Evolutionary conservation across 345 rosid species (phyloP).

Genomic region (Erysimum cheiranthoides): DNA sequence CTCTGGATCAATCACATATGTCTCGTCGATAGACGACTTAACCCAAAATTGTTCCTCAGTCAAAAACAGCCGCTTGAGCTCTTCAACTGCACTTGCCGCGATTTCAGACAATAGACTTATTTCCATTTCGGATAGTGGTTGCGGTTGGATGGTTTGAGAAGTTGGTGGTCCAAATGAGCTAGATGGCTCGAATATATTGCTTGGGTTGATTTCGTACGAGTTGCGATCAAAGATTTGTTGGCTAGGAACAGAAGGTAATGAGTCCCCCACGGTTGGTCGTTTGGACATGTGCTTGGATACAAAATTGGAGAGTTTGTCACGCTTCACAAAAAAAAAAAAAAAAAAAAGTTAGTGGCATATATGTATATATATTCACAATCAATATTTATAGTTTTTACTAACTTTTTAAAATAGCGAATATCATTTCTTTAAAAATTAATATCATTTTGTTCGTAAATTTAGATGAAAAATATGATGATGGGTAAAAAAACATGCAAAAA

Average conservation of each 20-base stretch:
- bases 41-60: constrained; percentile 65
- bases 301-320: constrained; percentile 44
- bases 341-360: neutral
- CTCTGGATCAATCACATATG: constrained; percentile 47
- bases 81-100: constrained; percentile 60
- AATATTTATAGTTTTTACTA: neutral
- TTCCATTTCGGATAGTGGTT: constrained; percentile 48
- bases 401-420: neutral
- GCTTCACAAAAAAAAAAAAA: constrained; percentile 45
- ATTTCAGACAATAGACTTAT: constrained; percentile 48
- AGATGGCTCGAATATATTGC: neutral
- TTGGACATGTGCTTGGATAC: constrained; percentile 51
- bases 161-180: neutral
- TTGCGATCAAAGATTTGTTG: constrained; percentile 17
- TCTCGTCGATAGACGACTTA: constrained; percentile 46
- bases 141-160: constrained; percentile 13
- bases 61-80: constrained; percentile 53
- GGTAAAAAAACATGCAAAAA: neutral
- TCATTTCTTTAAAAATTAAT: neutral
- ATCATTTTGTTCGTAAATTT: neutral
- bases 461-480: neutral
- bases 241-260: neutral
- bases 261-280: constrained; percentile 39
- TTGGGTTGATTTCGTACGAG: neutral
- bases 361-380: neutral